A percentile compares a stretch with the other conserved stretches of the same genome.
These are phyloP conservation scores for Pichia gijzeniarum DNA, from an alignment of 805 yeast species.

Conservation along the genomic window DNA sequence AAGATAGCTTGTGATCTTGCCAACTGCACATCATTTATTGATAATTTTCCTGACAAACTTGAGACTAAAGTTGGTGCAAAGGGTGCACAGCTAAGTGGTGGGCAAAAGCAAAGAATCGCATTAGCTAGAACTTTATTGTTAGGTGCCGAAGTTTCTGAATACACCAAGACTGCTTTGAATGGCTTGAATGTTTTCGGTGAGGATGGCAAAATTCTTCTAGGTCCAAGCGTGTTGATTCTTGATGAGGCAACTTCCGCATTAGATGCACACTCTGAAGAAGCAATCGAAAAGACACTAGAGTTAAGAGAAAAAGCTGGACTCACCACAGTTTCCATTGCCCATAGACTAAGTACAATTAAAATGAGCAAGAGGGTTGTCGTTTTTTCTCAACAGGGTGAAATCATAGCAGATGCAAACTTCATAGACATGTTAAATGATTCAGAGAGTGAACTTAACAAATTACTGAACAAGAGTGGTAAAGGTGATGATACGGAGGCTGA, in stretches of 20 bases:
- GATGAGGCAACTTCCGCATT: constrained; percentile 96
- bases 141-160: constrained; percentile 20
- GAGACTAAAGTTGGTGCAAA: constrained; percentile 83
- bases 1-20: constrained; percentile 59
- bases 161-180: constrained; percentile 4
- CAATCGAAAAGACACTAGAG: constrained; percentile 68
- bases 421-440: constrained; percentile 42
- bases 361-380: constrained; percentile 80
- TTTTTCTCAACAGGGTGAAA: constrained; percentile 58
- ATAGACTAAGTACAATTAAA: constrained; percentile 79
- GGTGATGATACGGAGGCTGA: constrained; percentile 24
- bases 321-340: constrained; percentile 88
- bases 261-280: constrained; percentile 81
- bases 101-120: constrained; percentile 91
- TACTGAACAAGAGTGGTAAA: constrained; percentile 30
- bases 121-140: constrained; percentile 80
- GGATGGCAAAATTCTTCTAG: constrained; percentile 25
- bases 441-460: constrained; percentile 38
- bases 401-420: constrained; percentile 66
- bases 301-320: constrained; percentile 48
- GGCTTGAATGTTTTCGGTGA: constrained; percentile 17
- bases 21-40: constrained; percentile 63
- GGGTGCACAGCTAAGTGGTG: constrained; percentile 87
- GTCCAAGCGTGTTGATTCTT: constrained; percentile 73
- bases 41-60: constrained; percentile 72